Evolutionary conservation across 1,284 basidiomycete genomes (phyloP).

Genomic region (Phellinidium pouzarii): DNA sequence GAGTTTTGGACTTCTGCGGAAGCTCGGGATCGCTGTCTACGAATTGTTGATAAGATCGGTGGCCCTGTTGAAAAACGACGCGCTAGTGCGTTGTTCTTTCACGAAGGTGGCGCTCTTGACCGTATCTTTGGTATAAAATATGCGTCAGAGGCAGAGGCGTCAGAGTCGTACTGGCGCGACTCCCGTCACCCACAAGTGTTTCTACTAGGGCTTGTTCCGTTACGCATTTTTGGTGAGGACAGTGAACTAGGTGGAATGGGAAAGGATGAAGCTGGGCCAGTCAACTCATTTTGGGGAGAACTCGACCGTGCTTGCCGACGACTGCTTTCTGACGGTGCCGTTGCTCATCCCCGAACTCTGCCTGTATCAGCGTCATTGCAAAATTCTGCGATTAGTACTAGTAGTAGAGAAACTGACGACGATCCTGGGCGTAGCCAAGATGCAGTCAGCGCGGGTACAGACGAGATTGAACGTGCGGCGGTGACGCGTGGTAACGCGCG

Average conservation of each 20-base stretch:
- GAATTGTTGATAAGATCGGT: conserved; percentile 69
- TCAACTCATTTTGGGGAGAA: conserved; percentile 6
- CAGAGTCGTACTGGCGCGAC: conserved; percentile 46
- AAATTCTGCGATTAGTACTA: background rate
- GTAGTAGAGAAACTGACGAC: background rate
- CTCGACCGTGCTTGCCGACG: conserved; percentile 10
- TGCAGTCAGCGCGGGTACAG: background rate
- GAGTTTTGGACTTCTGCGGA: conserved; percentile 77
- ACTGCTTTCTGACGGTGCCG: conserved; percentile 1
- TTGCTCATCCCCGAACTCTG: conserved; percentile 9
- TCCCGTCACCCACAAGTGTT: conserved; percentile 50
- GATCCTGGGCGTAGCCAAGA: conserved; percentile 11
- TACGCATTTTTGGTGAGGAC: conserved; percentile 33
- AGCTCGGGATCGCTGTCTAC: conserved; percentile 58
- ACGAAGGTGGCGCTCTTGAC: conserved; percentile 4
- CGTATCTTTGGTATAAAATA: background rate
- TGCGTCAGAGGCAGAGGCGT: background rate
- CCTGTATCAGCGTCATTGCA: background rate
- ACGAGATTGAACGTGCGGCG: conserved; percentile 43
- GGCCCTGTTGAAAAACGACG: conserved; percentile 55
- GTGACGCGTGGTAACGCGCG: conserved; percentile 50
- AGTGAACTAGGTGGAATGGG: background rate
- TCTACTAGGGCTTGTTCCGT: conserved; percentile 47
- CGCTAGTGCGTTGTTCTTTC: conserved; percentile 48
- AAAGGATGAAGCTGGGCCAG: background rate